Evolutionary conservation across 352 stramenopile genomes (phyloP), one percentile per base, ranked within the genome.

Genomic region (Phytopythium aichiense): DNA sequence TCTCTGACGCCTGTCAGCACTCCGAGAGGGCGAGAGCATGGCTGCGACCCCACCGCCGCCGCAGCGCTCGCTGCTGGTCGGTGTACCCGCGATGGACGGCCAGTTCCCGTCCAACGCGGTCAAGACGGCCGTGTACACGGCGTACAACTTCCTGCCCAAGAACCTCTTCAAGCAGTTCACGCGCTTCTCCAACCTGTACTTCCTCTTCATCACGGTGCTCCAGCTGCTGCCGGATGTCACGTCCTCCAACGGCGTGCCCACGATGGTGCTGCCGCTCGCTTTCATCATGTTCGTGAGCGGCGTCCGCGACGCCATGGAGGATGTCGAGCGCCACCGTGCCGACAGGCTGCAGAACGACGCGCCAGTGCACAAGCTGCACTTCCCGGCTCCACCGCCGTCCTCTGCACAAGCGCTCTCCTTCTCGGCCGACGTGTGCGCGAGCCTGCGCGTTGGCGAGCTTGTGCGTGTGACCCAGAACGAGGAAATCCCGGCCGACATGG

Each of bases 151-250:
- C 55, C 15, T 90, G 0, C 65, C 78, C 23, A 90, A 90, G 56
- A 90, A 90, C 57, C 48, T 88, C 20, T 88, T 90, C 63, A 90
- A 90, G 60, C 81, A 90, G 64, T 90, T 88, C 56, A 81, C 75
- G 4, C 88, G 91, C 20, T 87, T 96, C 53, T 94, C 91, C 35
- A 97, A 97, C 62, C 58, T 95, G 40, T 97, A 97, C 72, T 97
- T 97, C 58, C 71, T 97, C 2, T 77, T 94, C 55, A 95, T 97
- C 61, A 90, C 85, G 25, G 79, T 77, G 16, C 69, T 97, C 18
- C 88, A 97, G 52, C 51, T 90, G n/a, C 71, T 96, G 25, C 84
- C 83, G 31, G 63, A 85, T 51, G 88, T 97, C 37, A 95, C 86
- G 16, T 94, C 92, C 16, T 94, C 89, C 2, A 76, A 76, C 20